Percentiles rank a stretch among this genome's conserved stretches.
Conservation (phyloP, 306 rosid species). For the Acacia acuminata region DNA sequence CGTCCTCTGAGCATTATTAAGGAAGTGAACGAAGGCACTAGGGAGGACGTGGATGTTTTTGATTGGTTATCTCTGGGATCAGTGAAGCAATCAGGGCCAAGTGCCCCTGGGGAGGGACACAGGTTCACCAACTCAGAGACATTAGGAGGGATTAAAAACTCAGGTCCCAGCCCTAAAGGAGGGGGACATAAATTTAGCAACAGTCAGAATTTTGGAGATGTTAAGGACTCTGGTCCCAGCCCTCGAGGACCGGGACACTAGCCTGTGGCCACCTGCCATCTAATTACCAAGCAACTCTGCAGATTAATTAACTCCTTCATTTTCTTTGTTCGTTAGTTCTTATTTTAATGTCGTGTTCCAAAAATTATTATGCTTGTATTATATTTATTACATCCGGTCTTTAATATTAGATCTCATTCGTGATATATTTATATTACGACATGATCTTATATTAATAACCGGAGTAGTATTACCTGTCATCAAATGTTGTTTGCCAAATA, state of each 20-base stretch:
- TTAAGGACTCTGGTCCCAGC: slow-evolving; percentile 4
- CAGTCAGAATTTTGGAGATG: not conserved
- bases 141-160: slow-evolving; percentile 40
- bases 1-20: slow-evolving; percentile 42
- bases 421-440: too few relatives aligned
- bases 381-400: too few relatives aligned
- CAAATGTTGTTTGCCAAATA: too few relatives aligned
- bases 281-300: not conserved
- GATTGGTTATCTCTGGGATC: slow-evolving; percentile 48
- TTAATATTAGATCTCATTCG: too few relatives aligned
- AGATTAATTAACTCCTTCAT: slow-evolving; percentile 3
- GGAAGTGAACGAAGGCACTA: not conserved
- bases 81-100: slow-evolving; percentile 25
- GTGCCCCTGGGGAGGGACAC: slow-evolving; percentile 32
- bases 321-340: not conserved
- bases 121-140: not conserved
- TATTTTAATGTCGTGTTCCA: too few relatives aligned
- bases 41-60: slow-evolving; percentile 33
- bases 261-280: not conserved
- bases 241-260: slow-evolving; percentile 16
- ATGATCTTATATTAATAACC: too few relatives aligned
- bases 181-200: slow-evolving; percentile 8
- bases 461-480: too few relatives aligned
- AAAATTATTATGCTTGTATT: too few relatives aligned
- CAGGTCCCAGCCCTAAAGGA: slow-evolving; percentile 41